A percentile compares a stretch with the other conserved stretches of the same genome.
phyloP scores from a whole-genome alignment of 2,329 filamentous ascomycete genomes.

The Epichloe glyceriae region DNA sequence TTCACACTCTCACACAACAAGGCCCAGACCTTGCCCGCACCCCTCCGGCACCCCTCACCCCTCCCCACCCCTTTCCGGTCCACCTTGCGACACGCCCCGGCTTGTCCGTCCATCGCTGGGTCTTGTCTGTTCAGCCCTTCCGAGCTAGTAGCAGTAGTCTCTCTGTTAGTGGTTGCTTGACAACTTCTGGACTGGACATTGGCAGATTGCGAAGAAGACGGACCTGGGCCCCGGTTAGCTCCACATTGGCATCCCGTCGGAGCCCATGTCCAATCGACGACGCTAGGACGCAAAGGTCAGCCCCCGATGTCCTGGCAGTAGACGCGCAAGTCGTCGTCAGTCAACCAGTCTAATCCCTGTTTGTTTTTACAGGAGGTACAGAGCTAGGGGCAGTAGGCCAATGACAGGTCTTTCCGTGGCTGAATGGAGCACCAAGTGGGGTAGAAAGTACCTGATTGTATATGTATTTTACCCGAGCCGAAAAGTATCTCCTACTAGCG shows the following conservation, averaged over 20 bases:
- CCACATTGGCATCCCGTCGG: slow-evolving; percentile 17
- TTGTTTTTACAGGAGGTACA: too few relatives aligned
- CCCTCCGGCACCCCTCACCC: background rate
- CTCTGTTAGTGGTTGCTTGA: slow-evolving; percentile 4
- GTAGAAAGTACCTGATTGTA: too few relatives aligned
- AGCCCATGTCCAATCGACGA: slow-evolving; percentile 2
- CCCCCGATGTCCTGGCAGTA: background rate
- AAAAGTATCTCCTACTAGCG: too few relatives aligned
- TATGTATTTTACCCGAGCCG: too few relatives aligned
- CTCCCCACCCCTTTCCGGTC: background rate
- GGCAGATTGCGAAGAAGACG: background rate
- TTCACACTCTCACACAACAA: background rate
- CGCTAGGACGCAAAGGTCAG: slow-evolving; percentile 2
- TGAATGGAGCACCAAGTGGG: too few relatives aligned
- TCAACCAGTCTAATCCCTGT: background rate
- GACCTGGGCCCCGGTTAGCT: background rate
- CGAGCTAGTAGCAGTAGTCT: slow-evolving; percentile 19
- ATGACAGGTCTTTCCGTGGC: too few relatives aligned
- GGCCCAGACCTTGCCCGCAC: slow-evolving; percentile 1
- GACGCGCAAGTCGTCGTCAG: background rate
- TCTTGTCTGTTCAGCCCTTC: slow-evolving; percentile 24
- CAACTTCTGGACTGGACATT: background rate
- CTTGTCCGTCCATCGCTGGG: slow-evolving; percentile 9
- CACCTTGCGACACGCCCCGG: slow-evolving; percentile 3
- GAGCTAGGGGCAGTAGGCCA: too few relatives aligned